Evolutionary conservation across 345 rosid genomes (phyloP), one percentile per base, ranked within the genome.

Genomic region (Camelina laxa): DNA sequence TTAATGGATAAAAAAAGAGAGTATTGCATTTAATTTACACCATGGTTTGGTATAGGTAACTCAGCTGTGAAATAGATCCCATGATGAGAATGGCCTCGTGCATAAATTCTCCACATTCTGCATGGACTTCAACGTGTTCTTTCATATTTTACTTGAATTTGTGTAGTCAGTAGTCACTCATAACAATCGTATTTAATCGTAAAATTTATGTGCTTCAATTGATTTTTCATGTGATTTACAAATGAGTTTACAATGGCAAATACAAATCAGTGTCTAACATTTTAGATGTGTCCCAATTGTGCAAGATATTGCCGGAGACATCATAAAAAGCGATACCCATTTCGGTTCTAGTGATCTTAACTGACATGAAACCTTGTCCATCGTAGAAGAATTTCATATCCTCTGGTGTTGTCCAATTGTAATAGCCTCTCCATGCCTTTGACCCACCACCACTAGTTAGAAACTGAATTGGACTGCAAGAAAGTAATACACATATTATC

Each of bases 381-480:
- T 79, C 88, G 20, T 79, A 74, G 55, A 73, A 82, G 55, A 76
- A 76, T 15, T 55, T 45, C 75, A 70, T 70, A 30, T 65, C 83
- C 3, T 73, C 62, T 70, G 59, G 59, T 13, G 41, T 76, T 30
- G 2, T 5, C 70, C 72, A 51, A 1, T 79, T 67, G 15, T 65
- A 61, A 10, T 74, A 79, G 4, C 87, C 87, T 67, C 76, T 79
- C 86, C 82, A 85, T 59, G 84, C 84, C 63, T 85, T 83, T 20
- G 88, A 82, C 10, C 86, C 84, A n/a, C 75, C 88, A 44, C 80
- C 86, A 60, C 83, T 85, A 12, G 84, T 80, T 15, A 82, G 31
- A 67, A 85, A 83, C 20, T 83, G 83, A 21, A 82, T 65, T 21
- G 70, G 56, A 49, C 83, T 80, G 75, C 58, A 31, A 19, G 4